Base-by-base conservation (phyloP, 2,329 filamentous ascomycete genomes). In the Talaromyces sp. region DNA sequence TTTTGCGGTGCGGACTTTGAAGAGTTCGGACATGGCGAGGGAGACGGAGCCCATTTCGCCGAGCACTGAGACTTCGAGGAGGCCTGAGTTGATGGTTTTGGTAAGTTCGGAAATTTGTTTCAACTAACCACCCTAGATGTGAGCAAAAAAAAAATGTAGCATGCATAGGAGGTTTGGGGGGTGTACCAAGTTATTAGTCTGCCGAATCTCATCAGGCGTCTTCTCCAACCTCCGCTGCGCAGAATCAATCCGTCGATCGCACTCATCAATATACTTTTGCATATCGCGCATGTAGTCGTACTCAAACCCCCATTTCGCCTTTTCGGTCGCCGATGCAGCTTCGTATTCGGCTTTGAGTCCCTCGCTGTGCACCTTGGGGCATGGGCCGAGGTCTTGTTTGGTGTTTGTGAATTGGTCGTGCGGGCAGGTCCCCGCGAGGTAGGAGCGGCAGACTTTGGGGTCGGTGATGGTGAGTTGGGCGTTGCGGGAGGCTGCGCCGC, bases 381-480 rank as follows among this genome's bases (percentile, higher is more conserved):
- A 99, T 0, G 88, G 86, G 2, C 95, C 95, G 38, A 98, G 86
- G 77, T 99, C 95, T 84, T 98, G 93, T 82, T 97, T 98, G 54
- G 95, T 99, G 81, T 99, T 99, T 70, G 94, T 99, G 85, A 99
- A 99, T 75, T 99, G 92, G 77, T 99, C 95, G 83, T 98, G 94
- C 0, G 95, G 95, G 78, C 95, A 99, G 66, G 92, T 96, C 72
- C 95, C 95, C 68, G 88, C 93, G 59, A 99, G 86, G 78, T 94
- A 98, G 19, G 93, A 97, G 64, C 92, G 91, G 83, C 95, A 99
- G 72, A 97, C 91, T 80, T 96, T 97, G 63, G 91, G 86, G 78
- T 98, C 95, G 67, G 89, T 95, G 72, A 99, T 90, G 69, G 90
- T 90, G 72, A 98, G 86, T 78, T 96, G 91, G 45, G 91, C 86